phyloP scores from a whole-genome alignment of 2,329 filamentous ascomycete genomes.

The Hypoxylon sp. region DNA sequence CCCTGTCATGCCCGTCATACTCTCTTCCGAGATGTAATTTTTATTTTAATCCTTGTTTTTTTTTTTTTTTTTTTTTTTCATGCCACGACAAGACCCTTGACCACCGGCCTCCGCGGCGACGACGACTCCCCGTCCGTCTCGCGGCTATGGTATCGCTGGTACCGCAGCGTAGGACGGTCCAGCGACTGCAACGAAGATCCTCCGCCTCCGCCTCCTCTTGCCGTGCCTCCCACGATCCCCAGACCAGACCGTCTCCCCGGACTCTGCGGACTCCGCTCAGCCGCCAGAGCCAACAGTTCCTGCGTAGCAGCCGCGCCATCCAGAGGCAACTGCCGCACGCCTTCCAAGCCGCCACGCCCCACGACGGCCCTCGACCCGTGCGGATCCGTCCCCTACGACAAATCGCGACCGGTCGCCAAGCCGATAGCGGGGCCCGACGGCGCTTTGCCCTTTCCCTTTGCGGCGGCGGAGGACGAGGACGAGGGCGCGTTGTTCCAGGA shows the following conservation, averaged over 20 bases:
- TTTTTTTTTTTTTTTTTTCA: neutral
- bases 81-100: neutral
- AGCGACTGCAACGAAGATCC: neutral
- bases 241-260: neutral
- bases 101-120: constrained; percentile 2
- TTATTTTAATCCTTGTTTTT: neutral
- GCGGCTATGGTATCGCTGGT: constrained; percentile 13
- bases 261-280: neutral
- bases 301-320: constrained; percentile 2
- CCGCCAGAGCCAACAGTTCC: neutral
- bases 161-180: constrained; percentile 12
- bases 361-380: constrained; percentile 9
- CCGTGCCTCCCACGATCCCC: neutral
- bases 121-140: constrained; percentile 34
- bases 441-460: constrained; percentile 59
- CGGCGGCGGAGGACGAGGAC: constrained; percentile 45
- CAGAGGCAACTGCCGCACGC: neutral
- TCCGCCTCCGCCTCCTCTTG: neutral
- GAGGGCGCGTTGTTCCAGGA: constrained; percentile 84
- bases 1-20: constrained; percentile 27
- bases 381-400: constrained; percentile 55
- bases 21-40: constrained; percentile 11
- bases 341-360: neutral
- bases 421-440: constrained; percentile 60
- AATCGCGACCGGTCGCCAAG: constrained; percentile 70